phyloP scores from a whole-genome alignment of 805 yeast genomes.

The Myxozyma mucilagina region DNA sequence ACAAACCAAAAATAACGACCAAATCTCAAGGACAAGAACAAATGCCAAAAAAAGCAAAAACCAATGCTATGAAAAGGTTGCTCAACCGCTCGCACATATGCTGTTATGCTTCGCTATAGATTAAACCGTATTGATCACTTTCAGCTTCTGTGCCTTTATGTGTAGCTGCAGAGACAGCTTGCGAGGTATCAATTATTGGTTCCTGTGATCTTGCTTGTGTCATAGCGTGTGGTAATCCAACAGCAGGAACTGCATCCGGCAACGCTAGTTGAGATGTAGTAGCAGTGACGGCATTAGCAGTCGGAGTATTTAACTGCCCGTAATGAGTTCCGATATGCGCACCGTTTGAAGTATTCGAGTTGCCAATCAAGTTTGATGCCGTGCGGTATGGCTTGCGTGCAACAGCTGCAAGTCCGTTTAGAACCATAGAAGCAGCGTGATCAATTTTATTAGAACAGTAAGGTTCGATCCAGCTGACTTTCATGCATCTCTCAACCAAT shows the following conservation, averaged over 20 bases:
- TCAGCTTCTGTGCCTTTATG: not conserved
- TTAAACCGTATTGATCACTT: not conserved
- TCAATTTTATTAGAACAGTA: conserved; percentile 2
- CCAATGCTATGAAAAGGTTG: not conserved
- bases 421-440: conserved; percentile 1
- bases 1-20: not conserved
- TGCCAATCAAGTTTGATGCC: conserved; percentile 1
- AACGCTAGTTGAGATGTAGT: conserved; percentile 5
- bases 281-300: not conserved
- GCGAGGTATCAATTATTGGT: not conserved
- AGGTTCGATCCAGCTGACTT: conserved; percentile 24
- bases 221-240: conserved; percentile 4
- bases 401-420: conserved; percentile 5
- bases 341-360: not conserved
- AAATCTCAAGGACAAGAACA: not conserved
- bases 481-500: conserved; percentile 25
- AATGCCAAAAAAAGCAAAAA: not conserved
- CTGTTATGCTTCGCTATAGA: conserved; percentile 1
- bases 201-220: not conserved
- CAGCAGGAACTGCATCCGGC: conserved; percentile 10
- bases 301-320: not conserved
- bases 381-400: conserved; percentile 3
- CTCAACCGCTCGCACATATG: not conserved
- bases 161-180: not conserved
- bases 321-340: conserved; percentile 4